Conservation (phyloP, 495 filamentous ascomycete genomes). For the Xylaria castorea region DNA sequence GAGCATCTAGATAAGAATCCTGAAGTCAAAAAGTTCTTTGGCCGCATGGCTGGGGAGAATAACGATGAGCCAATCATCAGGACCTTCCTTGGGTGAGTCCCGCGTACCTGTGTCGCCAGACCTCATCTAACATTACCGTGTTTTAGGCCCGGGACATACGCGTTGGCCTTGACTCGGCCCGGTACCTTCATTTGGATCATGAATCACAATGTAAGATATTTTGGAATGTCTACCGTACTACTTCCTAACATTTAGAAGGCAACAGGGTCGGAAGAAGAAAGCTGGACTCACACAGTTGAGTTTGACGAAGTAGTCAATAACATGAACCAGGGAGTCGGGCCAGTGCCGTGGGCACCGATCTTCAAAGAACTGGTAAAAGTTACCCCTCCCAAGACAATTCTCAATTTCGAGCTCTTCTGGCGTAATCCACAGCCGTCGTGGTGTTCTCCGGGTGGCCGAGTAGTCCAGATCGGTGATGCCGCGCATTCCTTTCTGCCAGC, state of each 20-base stretch:
- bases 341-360: slow-evolving; percentile 58
- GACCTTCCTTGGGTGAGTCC: slow-evolving; percentile 50
- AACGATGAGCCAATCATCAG: slow-evolving; percentile 48
- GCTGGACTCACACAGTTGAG: slow-evolving; percentile 61
- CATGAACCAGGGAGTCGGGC: slow-evolving; percentile 55
- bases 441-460: slow-evolving; percentile 64
- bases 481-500: slow-evolving; percentile 75
- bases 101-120: background rate
- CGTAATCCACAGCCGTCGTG: slow-evolving; percentile 69
- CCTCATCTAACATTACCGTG: background rate
- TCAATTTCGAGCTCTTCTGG: slow-evolving; percentile 74
- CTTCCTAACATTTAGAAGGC: slow-evolving; percentile 37
- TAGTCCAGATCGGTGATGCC: slow-evolving; percentile 69
- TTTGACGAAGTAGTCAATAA: slow-evolving; percentile 59
- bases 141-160: slow-evolving; percentile 56
- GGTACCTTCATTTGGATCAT: slow-evolving; percentile 63
- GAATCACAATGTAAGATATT: slow-evolving; percentile 58
- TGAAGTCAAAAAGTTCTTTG: slow-evolving; percentile 52
- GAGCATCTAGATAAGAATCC: slow-evolving; percentile 50
- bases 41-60: slow-evolving; percentile 47
- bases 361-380: slow-evolving; percentile 62
- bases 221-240: slow-evolving; percentile 22
- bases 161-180: slow-evolving; percentile 53
- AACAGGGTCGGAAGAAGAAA: slow-evolving; percentile 56
- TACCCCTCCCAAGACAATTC: slow-evolving; percentile 61